These are phyloP conservation scores for Pharus latifolius DNA, from an alignment of 176 grass and related monocot species.

Conservation along the genomic window DNA sequence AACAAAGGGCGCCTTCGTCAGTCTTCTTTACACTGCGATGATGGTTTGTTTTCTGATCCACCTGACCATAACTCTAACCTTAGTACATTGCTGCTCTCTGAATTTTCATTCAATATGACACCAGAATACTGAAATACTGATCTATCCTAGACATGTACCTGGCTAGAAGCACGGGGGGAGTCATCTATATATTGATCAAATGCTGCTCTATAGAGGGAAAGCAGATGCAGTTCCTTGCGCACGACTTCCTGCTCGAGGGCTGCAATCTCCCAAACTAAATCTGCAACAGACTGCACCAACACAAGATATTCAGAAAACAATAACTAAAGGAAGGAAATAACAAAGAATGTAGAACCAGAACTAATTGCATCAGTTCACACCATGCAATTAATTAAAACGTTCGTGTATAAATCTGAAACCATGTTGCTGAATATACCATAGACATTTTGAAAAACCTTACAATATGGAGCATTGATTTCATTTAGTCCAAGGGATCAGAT, in stretches of 20 bases:
- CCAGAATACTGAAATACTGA: slow-evolving; percentile 7
- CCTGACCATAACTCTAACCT: slow-evolving; percentile 17
- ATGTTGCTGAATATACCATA: neutral
- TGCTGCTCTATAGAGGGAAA: slow-evolving; percentile 68
- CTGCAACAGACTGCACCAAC: slow-evolving; percentile 33
- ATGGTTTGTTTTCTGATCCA: slow-evolving; percentile 10
- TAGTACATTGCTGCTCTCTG: neutral
- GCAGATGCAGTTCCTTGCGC: slow-evolving; percentile 68
- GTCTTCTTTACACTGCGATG: neutral
- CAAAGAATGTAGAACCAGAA: neutral
- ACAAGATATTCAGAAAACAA: neutral
- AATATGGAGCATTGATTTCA: too few relatives aligned
- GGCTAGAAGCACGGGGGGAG: slow-evolving; percentile 26
- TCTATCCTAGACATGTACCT: slow-evolving; percentile 23
- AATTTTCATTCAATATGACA: neutral
- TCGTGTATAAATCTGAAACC: slow-evolving; percentile 1
- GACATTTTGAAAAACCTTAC: neutral
- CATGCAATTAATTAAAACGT: neutral
- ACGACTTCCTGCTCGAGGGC: slow-evolving; percentile 73
- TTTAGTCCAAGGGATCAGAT: too few relatives aligned
- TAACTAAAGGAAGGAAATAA: neutral
- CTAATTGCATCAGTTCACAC: too few relatives aligned
- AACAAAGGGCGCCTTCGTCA: slow-evolving; percentile 33
- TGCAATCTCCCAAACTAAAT: slow-evolving; percentile 74
- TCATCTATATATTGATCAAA: slow-evolving; percentile 53